Conservation (phyloP, 441 rosid species). For the Arabidopsis lyrata region DNA sequence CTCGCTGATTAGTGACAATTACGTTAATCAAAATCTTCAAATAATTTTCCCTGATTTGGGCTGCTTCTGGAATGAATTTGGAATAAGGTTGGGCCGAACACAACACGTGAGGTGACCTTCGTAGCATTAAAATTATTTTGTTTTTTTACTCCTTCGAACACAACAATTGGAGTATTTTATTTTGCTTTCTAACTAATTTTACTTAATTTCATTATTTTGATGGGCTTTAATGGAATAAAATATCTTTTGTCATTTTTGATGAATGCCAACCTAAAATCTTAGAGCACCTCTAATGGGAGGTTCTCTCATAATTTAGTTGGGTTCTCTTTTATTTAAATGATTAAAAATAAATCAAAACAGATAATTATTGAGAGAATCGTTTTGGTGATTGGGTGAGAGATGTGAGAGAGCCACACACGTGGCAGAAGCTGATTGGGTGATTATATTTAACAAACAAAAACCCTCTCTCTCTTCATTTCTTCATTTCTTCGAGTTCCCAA, state of each 20-base stretch:
- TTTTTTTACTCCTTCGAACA: not conserved
- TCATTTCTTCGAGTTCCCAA: too few relatives aligned
- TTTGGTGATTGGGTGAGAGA: rapidly evolving
- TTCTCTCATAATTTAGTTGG: too few relatives aligned
- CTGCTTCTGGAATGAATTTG: not conserved
- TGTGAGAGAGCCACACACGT: too few relatives aligned
- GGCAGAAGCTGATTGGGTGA: too few relatives aligned
- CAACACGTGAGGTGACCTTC: conserved; percentile 25
- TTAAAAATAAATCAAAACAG: too few relatives aligned
- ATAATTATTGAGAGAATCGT: too few relatives aligned
- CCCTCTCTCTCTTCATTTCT: too few relatives aligned
- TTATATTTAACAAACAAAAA: too few relatives aligned
- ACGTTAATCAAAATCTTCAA: too few relatives aligned
- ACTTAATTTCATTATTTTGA: conserved; percentile 11
- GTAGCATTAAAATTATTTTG: conserved; percentile 10
- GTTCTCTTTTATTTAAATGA: too few relatives aligned
- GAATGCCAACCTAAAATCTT: not conserved
- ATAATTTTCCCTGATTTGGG: not conserved
- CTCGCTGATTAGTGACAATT: too few relatives aligned
- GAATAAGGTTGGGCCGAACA: conserved; percentile 4
- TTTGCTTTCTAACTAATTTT: not conserved
- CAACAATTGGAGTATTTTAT: not conserved
- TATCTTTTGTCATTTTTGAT: conserved; percentile 9
- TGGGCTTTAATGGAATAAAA: not conserved
- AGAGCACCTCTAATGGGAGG: not conserved